Conservation (phyloP, 1,284 basidiomycete species). For the Boletellus deceptivus region DNA sequence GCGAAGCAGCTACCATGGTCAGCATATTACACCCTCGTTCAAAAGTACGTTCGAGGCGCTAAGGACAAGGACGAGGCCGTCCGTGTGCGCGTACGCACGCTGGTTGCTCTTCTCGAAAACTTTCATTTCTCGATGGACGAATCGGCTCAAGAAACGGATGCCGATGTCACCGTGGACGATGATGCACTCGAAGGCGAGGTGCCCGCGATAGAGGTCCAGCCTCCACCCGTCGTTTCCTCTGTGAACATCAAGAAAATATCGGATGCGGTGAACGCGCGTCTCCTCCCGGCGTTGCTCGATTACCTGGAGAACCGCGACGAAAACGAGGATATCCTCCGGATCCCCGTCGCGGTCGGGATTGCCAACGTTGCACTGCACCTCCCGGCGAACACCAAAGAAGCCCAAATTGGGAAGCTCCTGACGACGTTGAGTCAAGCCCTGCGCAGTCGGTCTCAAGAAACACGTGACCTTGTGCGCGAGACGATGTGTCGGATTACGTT, state of each 20-base stretch:
- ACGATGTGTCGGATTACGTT: constrained; percentile 83
- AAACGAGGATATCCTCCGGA: constrained; percentile 79
- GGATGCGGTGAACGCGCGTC: constrained; percentile 72
- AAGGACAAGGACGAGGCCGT: constrained; percentile 74
- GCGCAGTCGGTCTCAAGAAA: constrained; percentile 92
- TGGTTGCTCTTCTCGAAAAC: constrained; percentile 85
- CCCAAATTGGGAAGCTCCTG: constrained; percentile 78
- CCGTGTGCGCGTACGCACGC: constrained; percentile 81
- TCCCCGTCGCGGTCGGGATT: constrained; percentile 89
- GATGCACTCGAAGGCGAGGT: constrained; percentile 34
- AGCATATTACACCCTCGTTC: constrained; percentile 79
- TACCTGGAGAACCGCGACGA: constrained; percentile 86
- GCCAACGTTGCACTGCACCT: constrained; percentile 83
- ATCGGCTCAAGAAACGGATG: constrained; percentile 34
- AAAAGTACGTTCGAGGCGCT: constrained; percentile 78
- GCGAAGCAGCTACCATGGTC: constrained; percentile 80
- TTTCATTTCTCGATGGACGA: constrained; percentile 89
- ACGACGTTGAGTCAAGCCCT: constrained; percentile 87
- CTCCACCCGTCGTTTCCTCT: constrained; percentile 15
- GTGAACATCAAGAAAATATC: constrained; percentile 52
- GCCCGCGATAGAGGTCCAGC: constrained; percentile 12
- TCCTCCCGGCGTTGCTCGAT: constrained; percentile 74
- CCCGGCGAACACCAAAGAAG: constrained; percentile 64
- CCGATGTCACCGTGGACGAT: constrained; percentile 28
- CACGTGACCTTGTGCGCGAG: constrained; percentile 84